Evolutionary conservation across 176 grass and related monocot genomes (phyloP), one percentile per base, ranked within the genome.

Genomic region (Sorghum bicolor): DNA sequence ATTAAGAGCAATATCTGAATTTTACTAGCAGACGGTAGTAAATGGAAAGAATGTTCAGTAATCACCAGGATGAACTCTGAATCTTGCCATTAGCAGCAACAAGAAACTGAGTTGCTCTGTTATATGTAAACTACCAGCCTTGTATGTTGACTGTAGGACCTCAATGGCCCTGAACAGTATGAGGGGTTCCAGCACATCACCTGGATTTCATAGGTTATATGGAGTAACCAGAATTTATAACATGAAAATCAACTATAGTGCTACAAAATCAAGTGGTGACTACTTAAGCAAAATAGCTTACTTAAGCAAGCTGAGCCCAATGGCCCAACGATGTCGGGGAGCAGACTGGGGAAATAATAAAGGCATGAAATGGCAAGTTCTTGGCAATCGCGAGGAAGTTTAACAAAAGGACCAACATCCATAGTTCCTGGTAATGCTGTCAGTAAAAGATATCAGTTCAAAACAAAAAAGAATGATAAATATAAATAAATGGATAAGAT

Each of bases 291-390:
- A 64, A 76, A 87, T 44, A 74, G 45, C 90, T 88, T 95, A 98
- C 95, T 88, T 88, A 98, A 93, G 83, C 92, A 98, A 87, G 88
- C 91, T 72, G 74, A 91, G 22, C 79, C 77, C 77, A 98, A 89
- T 82, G 85, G 82, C 80, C 80, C 62, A 7, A 98, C 67, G 77
- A 91, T 83, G 61, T 94, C 91, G 62, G 84, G 82, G 52, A 84
- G 86, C 80, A 95, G 74, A 74, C 57, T 88, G 53, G 92, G 91
- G 77, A 98, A 98, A 79, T 98, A 95, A 88, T 91, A 98, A 62
- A 98, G 90, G 76, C 92, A 93, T 77, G 86, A 91, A 44, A 91
- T 75, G 28, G 92, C 91, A 83, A 98, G 85, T 77, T 93, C 92
- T 86, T 98, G 89, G 87, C 92, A 93, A 57, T 93, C 92, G 5